These are phyloP conservation scores for Coprinopsis marcescibilis DNA, from an alignment of 768 basidiomycete genomes.

Conservation along the genomic window DNA sequence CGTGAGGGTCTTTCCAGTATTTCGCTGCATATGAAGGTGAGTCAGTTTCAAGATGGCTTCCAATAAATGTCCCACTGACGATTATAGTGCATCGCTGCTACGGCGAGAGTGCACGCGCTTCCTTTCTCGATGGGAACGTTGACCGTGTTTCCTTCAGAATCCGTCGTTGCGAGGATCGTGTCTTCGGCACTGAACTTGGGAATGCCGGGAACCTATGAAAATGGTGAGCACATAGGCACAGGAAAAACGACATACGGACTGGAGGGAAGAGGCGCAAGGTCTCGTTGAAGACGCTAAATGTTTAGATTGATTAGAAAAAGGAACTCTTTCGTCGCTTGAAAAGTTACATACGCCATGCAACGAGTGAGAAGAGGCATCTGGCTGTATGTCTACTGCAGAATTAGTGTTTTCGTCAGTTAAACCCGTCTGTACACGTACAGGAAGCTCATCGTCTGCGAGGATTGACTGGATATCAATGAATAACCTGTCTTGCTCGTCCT, in stretches of 20 bases:
- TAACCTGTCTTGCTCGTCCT: constrained; percentile 39
- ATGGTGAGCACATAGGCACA: neutral
- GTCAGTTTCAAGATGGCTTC: neutral
- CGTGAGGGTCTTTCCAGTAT: constrained; percentile 40
- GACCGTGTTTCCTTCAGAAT: constrained; percentile 4
- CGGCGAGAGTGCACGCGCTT: constrained; percentile 20
- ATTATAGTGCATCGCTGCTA: constrained; percentile 35
- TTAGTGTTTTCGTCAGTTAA: neutral
- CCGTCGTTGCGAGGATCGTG: constrained; percentile 5
- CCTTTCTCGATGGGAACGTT: constrained; percentile 12
- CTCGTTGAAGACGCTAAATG: constrained; percentile 34
- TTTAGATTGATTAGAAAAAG: neutral
- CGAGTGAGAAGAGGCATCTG: constrained; percentile 25
- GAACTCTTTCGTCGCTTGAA: neutral
- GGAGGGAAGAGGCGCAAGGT: constrained; percentile 36
- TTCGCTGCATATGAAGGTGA: constrained; percentile 25
- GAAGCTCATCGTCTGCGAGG: constrained; percentile 20
- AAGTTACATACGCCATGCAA: constrained; percentile 23
- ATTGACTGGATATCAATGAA: constrained; percentile 29
- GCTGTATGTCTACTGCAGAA: constrained; percentile 23
- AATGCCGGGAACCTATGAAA: constrained; percentile 7
- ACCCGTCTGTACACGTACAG: constrained; percentile 15
- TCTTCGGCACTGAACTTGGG: constrained; percentile 11
- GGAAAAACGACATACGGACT: constrained; percentile 19
- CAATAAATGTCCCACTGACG: constrained; percentile 15